A percentile compares a stretch with the other conserved stretches of the same genome.
These are phyloP conservation scores for Xylariaceae sp. DNA, from an alignment of 2,329 filamentous ascomycete genomes.

Conservation along the genomic window DNA sequence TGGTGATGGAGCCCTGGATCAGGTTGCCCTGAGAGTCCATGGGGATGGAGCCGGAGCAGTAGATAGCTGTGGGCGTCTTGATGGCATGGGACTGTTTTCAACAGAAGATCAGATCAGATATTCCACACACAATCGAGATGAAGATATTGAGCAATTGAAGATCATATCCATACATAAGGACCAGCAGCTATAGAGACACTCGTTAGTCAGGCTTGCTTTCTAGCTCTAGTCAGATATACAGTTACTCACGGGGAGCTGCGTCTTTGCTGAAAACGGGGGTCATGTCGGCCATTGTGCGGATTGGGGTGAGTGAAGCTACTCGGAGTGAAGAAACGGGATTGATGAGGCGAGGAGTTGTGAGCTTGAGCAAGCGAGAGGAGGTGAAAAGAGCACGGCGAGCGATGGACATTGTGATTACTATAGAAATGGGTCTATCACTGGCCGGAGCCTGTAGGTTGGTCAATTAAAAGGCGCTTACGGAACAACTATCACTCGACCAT, in stretches of 20 bases:
- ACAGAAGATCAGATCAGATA: slow-evolving; percentile 5
- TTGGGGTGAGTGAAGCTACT: slow-evolving; percentile 28
- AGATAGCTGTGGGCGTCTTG: slow-evolving; percentile 60
- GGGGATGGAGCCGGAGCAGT: slow-evolving; percentile 70
- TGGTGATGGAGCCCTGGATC: slow-evolving; percentile 53
- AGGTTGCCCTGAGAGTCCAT: slow-evolving; percentile 52
- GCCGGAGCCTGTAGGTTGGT: not conserved
- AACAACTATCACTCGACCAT: no score
- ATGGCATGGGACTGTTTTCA: slow-evolving; percentile 55
- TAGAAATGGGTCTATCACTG: not conserved
- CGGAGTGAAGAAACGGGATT: slow-evolving; percentile 9
- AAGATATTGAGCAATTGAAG: not conserved
- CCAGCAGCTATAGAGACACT: slow-evolving; percentile 46
- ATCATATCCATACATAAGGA: slow-evolving; percentile 50
- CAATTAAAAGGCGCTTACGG: not conserved
- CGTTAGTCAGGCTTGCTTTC: slow-evolving; percentile 18
- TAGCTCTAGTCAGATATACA: not conserved
- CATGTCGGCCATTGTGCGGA: slow-evolving; percentile 44
- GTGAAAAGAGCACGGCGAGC: slow-evolving; percentile 20
- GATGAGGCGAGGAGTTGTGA: not conserved
- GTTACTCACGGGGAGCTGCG: slow-evolving; percentile 51
- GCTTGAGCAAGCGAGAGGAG: slow-evolving; percentile 14
- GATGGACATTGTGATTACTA: slow-evolving; percentile 21
- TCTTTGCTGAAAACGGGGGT: slow-evolving; percentile 51
- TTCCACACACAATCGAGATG: not conserved